Evolutionary conservation across 345 rosid genomes (phyloP), one percentile per base, ranked within the genome.

Genomic region (Anastatica hierochuntica): DNA sequence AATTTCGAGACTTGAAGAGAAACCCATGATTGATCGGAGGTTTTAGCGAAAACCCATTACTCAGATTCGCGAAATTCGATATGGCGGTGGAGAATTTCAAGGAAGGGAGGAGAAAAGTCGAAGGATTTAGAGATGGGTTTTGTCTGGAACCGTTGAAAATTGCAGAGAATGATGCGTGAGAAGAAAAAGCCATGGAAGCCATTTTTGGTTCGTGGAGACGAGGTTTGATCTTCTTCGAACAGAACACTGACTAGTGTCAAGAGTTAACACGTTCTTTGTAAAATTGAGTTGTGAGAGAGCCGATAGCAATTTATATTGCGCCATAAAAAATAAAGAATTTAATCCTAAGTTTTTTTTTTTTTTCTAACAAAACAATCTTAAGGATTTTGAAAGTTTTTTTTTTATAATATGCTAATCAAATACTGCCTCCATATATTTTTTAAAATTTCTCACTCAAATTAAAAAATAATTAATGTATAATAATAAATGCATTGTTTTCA

Each of bases 61-160:
- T 73, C 63, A 73, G 34, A 68, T 76, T 74, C 33, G 67, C 66
- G 3, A 78, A 78, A 63, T 70, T 77, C 1, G 84, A 74, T 13
- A 76, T 44, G 49, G 64, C 73, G 42, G 77, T 53, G 53, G 82
- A 66, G 57, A 74, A 75, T 49, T 68, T 74, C 57, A 67, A 33
- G 29, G 86, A 59, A 23, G 80, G 70, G 47, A 41, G 27, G 49
- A 52, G 18, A 53, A 58, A 71, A 41, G 75, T 56, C 3, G 82
- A 46, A 53, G 80, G 45, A 34, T 46, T 60, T 4, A 56, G 29
- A 40, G 62, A 49, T 13, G 58, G 46, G 43, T 37, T 71, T 4
- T 48, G 46, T 63, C 56, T 70, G 49, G 55, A 65, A 58, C 54
- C 48, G 19, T 34, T 51, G 16, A 70, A 34, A 42, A 81, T 14